These are phyloP conservation scores for Vigna reflexopilosa DNA, from an alignment of 306 rosid species.

Conservation along the genomic window DNA sequence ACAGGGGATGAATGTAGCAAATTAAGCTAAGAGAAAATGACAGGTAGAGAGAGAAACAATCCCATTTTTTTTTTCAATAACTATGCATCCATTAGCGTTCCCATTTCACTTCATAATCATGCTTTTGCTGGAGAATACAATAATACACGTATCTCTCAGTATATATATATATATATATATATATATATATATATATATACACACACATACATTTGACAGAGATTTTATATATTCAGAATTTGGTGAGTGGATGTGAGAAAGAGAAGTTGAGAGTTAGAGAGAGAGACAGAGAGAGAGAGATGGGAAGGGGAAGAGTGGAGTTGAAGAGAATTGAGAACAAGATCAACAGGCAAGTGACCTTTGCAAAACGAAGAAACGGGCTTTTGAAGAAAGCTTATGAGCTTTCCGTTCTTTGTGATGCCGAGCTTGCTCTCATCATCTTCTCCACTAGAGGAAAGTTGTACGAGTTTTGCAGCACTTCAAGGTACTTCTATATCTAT, in stretches of 20 bases:
- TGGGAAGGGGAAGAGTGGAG: constrained; percentile 67
- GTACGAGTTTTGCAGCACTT: constrained; percentile 96
- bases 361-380: constrained; percentile 94
- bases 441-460: constrained; percentile 98
- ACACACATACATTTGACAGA: too few relatives aligned
- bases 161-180: not conserved
- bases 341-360: constrained; percentile 97
- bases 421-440: constrained; percentile 99
- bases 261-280: constrained; percentile 59
- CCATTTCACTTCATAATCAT: constrained; percentile 1
- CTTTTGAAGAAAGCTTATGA: constrained; percentile 98
- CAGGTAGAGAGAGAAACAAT: constrained; percentile 12
- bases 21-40: constrained; percentile 28
- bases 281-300: constrained; percentile 38
- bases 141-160: constrained; percentile 6
- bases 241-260: constrained; percentile 42
- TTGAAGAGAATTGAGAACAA: constrained; percentile 98
- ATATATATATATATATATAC: too few relatives aligned
- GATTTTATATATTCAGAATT: not conserved
- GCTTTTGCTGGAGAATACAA: constrained; percentile 9
- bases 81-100: not conserved
- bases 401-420: constrained; percentile 97
- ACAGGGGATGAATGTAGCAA: constrained; percentile 1
- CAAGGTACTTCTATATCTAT: constrained; percentile 64
- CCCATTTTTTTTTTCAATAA: not conserved